phyloP scores from a whole-genome alignment of 2,329 filamentous ascomycete species.

The Didymella keratinophila region DNA sequence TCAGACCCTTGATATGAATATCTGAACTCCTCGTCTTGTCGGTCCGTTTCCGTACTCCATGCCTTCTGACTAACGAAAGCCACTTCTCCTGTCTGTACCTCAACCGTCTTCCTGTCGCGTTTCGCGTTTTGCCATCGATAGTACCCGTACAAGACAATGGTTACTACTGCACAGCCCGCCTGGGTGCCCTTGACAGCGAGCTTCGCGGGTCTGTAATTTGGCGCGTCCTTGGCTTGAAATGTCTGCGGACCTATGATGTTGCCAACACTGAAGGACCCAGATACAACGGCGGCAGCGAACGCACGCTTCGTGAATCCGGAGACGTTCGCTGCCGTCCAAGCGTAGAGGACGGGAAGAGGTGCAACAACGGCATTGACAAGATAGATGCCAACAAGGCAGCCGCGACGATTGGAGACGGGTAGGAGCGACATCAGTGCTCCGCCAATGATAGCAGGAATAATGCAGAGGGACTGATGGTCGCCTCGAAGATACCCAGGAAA shows the following conservation, averaged over 20 bases:
- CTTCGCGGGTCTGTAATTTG: constrained; percentile 51
- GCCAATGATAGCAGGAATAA: constrained; percentile 19
- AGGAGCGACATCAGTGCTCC: constrained; percentile 31
- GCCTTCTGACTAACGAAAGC: constrained; percentile 5
- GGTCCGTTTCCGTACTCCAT: constrained; percentile 5
- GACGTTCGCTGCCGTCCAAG: constrained; percentile 28
- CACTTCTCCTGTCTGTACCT: constrained; percentile 1
- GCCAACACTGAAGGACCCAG: constrained; percentile 47
- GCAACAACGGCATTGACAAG: constrained; percentile 31
- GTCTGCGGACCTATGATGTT: constrained; percentile 45
- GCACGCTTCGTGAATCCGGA: constrained; percentile 50
- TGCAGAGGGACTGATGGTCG: constrained; percentile 57
- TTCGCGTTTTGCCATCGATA: constrained; percentile 28
- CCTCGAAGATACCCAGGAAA: constrained; percentile 62
- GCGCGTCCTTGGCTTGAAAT: constrained; percentile 26
- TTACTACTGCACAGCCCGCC: constrained; percentile 37
- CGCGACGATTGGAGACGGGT: constrained; percentile 21
- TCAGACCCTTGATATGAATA: constrained; percentile 1
- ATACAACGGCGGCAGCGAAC: constrained; percentile 42
- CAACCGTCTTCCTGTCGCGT: constrained; percentile 2
- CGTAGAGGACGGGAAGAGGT: constrained; percentile 26
- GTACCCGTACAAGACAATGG: constrained; percentile 20
- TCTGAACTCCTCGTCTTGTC: constrained; percentile 2
- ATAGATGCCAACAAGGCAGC: constrained; percentile 31
- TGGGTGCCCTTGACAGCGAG: constrained; percentile 49